These are phyloP conservation scores for Boletus fagicola DNA, from an alignment of 768 basidiomycete genomes.

Conservation along the genomic window DNA sequence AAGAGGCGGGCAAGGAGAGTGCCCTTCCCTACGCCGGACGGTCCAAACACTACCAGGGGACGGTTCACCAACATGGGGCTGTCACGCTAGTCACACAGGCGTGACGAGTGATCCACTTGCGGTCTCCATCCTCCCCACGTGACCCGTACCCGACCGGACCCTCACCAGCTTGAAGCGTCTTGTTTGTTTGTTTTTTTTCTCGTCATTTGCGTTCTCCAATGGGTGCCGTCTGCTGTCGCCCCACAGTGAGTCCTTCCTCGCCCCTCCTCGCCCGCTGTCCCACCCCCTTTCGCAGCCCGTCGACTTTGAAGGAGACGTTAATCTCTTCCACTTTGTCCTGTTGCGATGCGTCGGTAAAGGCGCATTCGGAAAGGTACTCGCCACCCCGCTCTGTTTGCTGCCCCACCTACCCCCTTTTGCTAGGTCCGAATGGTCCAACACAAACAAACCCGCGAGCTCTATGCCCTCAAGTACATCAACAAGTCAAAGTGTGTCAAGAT, in stretches of 20 bases:
- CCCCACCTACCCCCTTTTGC: slow-evolving; percentile 12
- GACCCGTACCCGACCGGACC: neutral
- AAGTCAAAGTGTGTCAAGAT: slow-evolving; percentile 97
- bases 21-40: slow-evolving; percentile 93
- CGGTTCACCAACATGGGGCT: slow-evolving; percentile 9
- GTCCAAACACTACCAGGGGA: slow-evolving; percentile 86
- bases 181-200: slow-evolving; percentile 16
- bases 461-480: slow-evolving; percentile 99
- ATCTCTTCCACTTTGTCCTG: slow-evolving; percentile 95
- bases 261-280: neutral
- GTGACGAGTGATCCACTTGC: neutral
- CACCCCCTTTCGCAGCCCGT: slow-evolving; percentile 58
- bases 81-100: neutral
- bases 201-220: slow-evolving; percentile 28
- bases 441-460: slow-evolving; percentile 95
- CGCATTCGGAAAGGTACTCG: slow-evolving; percentile 90
- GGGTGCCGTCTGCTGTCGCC: slow-evolving; percentile 86
- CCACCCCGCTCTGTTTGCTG: neutral
- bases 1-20: slow-evolving; percentile 85
- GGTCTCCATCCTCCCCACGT: slow-evolving; percentile 12
- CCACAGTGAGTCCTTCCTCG: slow-evolving; percentile 50
- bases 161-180: neutral
- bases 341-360: slow-evolving; percentile 97
- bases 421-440: slow-evolving; percentile 99
- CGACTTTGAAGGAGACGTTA: slow-evolving; percentile 94